Percentiles rank a stretch among this genome's conserved stretches.
phyloP scores from a whole-genome alignment of 352 stramenopile genomes.

The Globisporangium emineosum region DNA sequence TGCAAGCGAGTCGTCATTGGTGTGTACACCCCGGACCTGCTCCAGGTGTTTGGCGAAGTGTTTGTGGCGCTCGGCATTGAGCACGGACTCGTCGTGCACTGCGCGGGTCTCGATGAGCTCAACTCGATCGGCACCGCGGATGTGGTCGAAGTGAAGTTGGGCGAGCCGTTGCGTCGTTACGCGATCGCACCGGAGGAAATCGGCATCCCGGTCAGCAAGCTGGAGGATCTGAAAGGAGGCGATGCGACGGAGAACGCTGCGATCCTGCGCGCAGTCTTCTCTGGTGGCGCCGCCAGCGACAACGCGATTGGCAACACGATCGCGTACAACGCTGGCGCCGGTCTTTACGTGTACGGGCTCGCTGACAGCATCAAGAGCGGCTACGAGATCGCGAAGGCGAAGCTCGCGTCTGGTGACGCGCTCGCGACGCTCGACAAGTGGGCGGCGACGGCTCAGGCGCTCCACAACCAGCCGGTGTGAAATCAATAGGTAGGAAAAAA shows the following conservation, averaged over 20 bases:
- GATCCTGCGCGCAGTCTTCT: constrained; percentile 85
- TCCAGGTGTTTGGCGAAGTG: constrained; percentile 83
- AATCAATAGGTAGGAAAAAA: constrained; percentile 4
- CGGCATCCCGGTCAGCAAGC: constrained; percentile 90
- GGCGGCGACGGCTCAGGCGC: constrained; percentile 45
- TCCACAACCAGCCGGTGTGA: constrained; percentile 28
- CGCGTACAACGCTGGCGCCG: constrained; percentile 97
- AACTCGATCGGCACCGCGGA: constrained; percentile 91
- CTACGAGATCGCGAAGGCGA: constrained; percentile 77
- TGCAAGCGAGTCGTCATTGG: constrained; percentile 97
- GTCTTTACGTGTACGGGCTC: constrained; percentile 97
- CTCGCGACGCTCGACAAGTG: constrained; percentile 67
- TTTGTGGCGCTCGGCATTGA: constrained; percentile 92
- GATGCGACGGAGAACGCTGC: constrained; percentile 94
- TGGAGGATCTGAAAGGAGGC: constrained; percentile 95
- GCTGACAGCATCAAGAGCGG: constrained; percentile 84
- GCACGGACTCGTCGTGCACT: constrained; percentile 98
- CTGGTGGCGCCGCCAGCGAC: constrained; percentile 83
- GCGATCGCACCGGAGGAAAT: constrained; percentile 49
- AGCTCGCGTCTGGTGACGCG: constrained; percentile 65
- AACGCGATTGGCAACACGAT: constrained; percentile 97
- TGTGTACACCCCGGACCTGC: constrained; percentile 94
- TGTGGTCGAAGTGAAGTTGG: constrained; percentile 71
- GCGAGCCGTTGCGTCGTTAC: constrained; percentile 43
- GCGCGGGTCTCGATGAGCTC: constrained; percentile 98